Evolutionary conservation across 2,329 filamentous ascomycete species (phyloP), one percentile per base, ranked within the genome.

Genomic region (Xylariaceae sp.): DNA sequence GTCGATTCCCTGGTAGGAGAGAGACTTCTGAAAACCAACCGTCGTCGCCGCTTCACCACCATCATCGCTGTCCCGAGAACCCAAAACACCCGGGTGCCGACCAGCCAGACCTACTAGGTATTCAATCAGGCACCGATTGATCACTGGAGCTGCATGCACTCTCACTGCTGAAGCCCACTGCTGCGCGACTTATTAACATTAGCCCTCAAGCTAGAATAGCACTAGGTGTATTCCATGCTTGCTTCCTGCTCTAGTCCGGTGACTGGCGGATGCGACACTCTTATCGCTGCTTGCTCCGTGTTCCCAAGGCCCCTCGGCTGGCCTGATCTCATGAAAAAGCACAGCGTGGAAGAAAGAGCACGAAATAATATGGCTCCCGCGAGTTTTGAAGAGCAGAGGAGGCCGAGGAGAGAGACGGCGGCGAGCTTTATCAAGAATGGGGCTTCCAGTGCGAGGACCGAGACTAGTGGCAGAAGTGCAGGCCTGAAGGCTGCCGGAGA

Each of bases 381-480:
- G 52, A 56, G 42, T 23, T n/a, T 56, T 51, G 23, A 15, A 54
- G 37, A 42, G 42, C 35, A 51, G 44, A 50, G 47, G 42, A 45
- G 57, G 58, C 50, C 54, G 47, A 37, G 55, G 53, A 55, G 57
- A 58, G 34, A 56, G 55, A 65, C 62, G 61, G 59, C 55, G 51
- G 62, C 56, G 57, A 57, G 55, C 56, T 59, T 57, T 51, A 39
- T 47, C 35, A 58, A 63, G 23, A 30, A 30, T 60, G 57, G 57
- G 52, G 62, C 52, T 54, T 57, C 51, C 44, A 34, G 13, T 44
- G 30, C 37, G 45, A 30, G 18, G 9, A 17, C 5, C 13, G 44
- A 44, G n/a, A n/a, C 9, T n/a, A 30, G 52, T 7, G 4, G 17
- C 42, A 39, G 34, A 42, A 53, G 47, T 15, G 45, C 48, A 34